Base-by-base conservation (phyloP, 768 basidiomycete genomes). In the Russula foetens region DNA sequence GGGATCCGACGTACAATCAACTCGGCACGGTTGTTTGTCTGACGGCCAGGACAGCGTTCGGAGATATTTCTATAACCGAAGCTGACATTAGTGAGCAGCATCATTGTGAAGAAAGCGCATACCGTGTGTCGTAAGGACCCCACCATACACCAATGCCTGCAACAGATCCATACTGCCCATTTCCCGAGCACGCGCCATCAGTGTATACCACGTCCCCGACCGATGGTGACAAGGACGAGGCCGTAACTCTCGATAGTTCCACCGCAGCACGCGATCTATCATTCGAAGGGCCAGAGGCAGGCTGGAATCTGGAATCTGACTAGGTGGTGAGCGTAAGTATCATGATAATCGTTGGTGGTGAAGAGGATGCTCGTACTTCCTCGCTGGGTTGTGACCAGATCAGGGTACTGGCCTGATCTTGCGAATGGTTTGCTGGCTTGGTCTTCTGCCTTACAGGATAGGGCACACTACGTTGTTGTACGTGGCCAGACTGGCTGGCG, bases 131-230 rank as follows among this genome's bases (percentile, higher is more conserved):
- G 59, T 78, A 69, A 11, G 69, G 72, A 0, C 86, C 90, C 90
- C 90, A 98, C 84, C 85, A 98, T 0, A 98, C 90, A 0, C 95
- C 95, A 45, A 93, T 73, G 1, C 95, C 95, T 0, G 92, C 95
- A 44, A 81, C 64, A 0, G 88, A 79, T 1, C 79, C 82, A 3
- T 29, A 31, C 68, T 84, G 73, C 0, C 95, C 95, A 69, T 98
- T 98, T 2, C 85, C 83, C 67, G 81, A 83, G 64, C 92, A 93
- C 7, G 92, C 88, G 12, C 95, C 95, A 71, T 98, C 95, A 21
- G 81, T 86, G 67, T 91, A 96, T 1, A 93, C 93, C 14, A 88
- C 74, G 44, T 75, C 70, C 66, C 70, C 74, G 3, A 68, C 69
- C 2, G 41, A 52, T 58, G 71, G 73, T 26, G 76, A 71, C 12